Percentiles rank a stretch among this genome's conserved stretches.
These are phyloP conservation scores for Coemansia sp. DNA, from an alignment of 192 early-diverging fungal genomes.

Conservation along the genomic window DNA sequence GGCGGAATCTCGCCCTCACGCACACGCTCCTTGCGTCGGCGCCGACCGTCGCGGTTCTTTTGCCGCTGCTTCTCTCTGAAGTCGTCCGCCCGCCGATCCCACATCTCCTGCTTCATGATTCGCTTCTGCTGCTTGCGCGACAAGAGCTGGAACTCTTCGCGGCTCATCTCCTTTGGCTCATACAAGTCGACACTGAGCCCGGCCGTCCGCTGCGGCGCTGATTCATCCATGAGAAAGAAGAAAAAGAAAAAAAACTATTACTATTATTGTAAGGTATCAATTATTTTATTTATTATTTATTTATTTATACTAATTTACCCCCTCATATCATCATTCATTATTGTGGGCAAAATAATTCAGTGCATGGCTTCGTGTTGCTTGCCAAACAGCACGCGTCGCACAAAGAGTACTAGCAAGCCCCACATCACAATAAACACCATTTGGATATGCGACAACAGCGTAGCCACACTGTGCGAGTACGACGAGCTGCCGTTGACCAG, in stretches of 20 bases:
- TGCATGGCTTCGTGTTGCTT: not conserved
- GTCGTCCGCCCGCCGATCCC: conserved; percentile 53
- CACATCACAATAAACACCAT: conserved; percentile 41
- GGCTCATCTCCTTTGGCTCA: conserved; percentile 29
- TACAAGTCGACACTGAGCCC: conserved; percentile 41
- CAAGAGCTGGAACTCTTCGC: conserved; percentile 55
- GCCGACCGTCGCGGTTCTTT: conserved; percentile 57
- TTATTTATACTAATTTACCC: too few species aligned
- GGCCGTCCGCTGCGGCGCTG: not conserved
- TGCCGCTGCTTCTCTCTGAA: conserved; percentile 47
- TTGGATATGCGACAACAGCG: conserved; percentile 28
- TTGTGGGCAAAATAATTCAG: not conserved
- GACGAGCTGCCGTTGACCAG: conserved; percentile 43
- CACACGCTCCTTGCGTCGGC: conserved; percentile 58
- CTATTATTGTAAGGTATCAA: too few species aligned
- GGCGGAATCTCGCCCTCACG: conserved; percentile 39
- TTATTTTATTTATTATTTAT: too few species aligned
- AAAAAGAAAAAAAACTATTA: not conserved
- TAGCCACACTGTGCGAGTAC: conserved; percentile 22
- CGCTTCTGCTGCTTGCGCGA: conserved; percentile 80
- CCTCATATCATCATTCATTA: not conserved
- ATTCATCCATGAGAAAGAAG: not conserved
- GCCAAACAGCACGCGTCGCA: conserved; percentile 16
- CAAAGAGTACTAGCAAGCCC: conserved; percentile 28
- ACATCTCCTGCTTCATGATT: conserved; percentile 66